Evolutionary conservation across 2,329 filamentous ascomycete genomes (phyloP).

Genomic region (Apiospora hydei): DNA sequence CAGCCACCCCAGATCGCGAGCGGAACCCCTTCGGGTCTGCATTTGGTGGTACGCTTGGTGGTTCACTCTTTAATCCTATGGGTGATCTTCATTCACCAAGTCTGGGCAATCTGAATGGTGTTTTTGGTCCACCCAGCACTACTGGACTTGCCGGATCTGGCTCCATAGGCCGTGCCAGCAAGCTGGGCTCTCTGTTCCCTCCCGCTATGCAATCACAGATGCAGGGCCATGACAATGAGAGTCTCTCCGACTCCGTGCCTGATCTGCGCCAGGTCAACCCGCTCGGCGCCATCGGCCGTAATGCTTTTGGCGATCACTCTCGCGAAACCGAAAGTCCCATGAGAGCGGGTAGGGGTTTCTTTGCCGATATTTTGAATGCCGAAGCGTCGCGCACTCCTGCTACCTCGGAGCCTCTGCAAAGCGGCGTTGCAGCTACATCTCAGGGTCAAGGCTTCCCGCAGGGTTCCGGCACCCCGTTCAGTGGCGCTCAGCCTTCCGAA

Average conservation of each 20-base stretch:
- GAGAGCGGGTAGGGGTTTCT: conserved; percentile 59
- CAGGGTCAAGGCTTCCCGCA: conserved; percentile 42
- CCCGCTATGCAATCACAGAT: conserved; percentile 90
- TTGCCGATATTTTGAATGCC: conserved; percentile 60
- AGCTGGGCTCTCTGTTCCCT: conserved; percentile 87
- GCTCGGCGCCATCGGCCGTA: conserved; percentile 72
- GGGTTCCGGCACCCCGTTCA: conserved; percentile 42
- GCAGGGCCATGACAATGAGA: conserved; percentile 74
- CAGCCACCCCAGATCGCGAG: conserved; percentile 73
- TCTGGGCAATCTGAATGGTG: conserved; percentile 69
- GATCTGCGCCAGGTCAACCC: conserved; percentile 68
- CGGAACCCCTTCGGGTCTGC: conserved; percentile 48
- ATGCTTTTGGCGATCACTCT: conserved; percentile 59
- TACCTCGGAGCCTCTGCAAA: conserved; percentile 40
- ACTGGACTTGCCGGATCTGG: conserved; percentile 63
- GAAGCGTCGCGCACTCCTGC: conserved; percentile 44
- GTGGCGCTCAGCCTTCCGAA: conserved; percentile 47
- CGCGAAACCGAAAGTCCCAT: conserved; percentile 68
- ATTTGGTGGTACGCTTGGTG: conserved; percentile 72
- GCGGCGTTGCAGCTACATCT: conserved; percentile 30
- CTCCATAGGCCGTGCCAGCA: conserved; percentile 78
- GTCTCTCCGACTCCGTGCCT: conserved; percentile 61
- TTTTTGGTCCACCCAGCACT: conserved; percentile 71
- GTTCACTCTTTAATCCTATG: conserved; percentile 79
- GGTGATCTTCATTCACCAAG: conserved; percentile 81